phyloP scores from a whole-genome alignment of 768 basidiomycete genomes.

The Sarcodon aspratus region DNA sequence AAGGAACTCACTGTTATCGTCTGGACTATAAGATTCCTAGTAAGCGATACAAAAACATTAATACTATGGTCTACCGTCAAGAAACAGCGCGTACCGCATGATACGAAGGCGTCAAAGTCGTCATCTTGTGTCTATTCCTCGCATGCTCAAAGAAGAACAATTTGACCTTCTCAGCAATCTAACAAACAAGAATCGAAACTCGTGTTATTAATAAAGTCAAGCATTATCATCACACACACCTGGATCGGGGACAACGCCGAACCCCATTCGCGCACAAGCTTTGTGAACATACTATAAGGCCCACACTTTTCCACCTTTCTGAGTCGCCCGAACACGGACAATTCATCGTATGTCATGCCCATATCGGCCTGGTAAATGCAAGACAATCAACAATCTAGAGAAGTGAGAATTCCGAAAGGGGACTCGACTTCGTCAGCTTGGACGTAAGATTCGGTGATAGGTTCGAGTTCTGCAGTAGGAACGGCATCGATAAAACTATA shows the following conservation, averaged over 20 bases:
- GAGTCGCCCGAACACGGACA: conserved; percentile 86
- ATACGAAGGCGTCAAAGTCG: conserved; percentile 86
- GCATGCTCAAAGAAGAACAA: conserved; percentile 96
- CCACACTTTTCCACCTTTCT: conserved; percentile 97
- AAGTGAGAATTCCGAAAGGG: conserved; percentile 4
- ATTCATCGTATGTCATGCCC: conserved; percentile 99
- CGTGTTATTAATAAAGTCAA: background rate
- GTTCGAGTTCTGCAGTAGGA: conserved; percentile 94
- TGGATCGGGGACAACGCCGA: conserved; percentile 70
- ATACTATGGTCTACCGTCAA: background rate
- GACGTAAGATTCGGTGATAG: conserved; percentile 87
- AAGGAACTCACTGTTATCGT: conserved; percentile 73
- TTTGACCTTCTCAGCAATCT: conserved; percentile 98
- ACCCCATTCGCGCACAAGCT: conserved; percentile 92
- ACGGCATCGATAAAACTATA: conserved; percentile 81
- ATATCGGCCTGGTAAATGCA: conserved; percentile 63
- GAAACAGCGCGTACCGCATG: conserved; percentile 59
- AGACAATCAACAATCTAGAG: background rate
- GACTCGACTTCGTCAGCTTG: conserved; percentile 80
- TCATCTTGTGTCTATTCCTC: conserved; percentile 98
- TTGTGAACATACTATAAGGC: conserved; percentile 95
- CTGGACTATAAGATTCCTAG: conserved; percentile 92
- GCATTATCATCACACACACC: conserved; percentile 29
- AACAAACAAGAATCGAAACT: background rate
- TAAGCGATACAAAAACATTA: background rate